Conservation (phyloP, 179 eudicot genomes). For the Beta corolliflora region DNA sequence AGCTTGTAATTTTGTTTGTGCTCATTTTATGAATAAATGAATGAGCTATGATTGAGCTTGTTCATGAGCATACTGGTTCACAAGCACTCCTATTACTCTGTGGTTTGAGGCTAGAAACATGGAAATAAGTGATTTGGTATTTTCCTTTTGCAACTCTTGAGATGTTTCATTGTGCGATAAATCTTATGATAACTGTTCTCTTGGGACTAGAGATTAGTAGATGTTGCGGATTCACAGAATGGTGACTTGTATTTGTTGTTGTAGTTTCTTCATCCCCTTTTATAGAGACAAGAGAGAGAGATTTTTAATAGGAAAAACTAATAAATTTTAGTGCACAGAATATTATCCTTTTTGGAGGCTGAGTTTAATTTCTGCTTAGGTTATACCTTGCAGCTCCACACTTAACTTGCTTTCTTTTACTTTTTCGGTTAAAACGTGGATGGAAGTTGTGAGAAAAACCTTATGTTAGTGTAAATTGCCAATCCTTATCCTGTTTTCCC, state of each 20-base stretch:
- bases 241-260: not conserved
- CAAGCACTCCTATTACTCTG: not conserved
- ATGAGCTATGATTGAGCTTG: not conserved
- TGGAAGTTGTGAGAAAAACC: not conserved
- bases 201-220: not conserved
- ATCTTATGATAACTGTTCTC: not conserved
- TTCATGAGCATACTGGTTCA: not conserved
- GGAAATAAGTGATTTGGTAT: not conserved
- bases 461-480: not conserved
- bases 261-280: not conserved
- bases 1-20: too few relatives aligned
- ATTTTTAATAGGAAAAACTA: not conserved
- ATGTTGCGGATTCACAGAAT: not conserved
- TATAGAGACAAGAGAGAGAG: not conserved
- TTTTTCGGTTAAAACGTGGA: not conserved
- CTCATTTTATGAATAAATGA: not conserved
- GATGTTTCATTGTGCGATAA: not conserved
- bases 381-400: not conserved
- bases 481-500: too few relatives aligned
- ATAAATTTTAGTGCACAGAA: not conserved
- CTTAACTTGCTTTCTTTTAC: not conserved
- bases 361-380: not conserved
- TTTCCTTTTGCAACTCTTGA: not conserved
- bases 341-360: not conserved
- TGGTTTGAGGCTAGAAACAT: not conserved